These are phyloP conservation scores for Erodium moschatum DNA, from an alignment of 441 rosid genomes.

Conservation along the genomic window DNA sequence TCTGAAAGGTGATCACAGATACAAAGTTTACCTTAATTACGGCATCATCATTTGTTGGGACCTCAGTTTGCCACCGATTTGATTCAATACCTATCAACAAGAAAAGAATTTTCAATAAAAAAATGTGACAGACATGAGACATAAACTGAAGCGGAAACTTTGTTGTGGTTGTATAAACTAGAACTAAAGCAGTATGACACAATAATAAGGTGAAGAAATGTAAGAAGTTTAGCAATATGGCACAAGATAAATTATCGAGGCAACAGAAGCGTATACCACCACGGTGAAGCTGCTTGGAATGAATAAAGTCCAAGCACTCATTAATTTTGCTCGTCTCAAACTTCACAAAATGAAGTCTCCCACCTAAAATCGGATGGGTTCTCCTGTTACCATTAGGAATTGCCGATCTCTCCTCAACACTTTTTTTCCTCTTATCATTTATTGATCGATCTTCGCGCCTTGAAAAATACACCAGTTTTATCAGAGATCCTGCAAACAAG, in stretches of 20 bases:
- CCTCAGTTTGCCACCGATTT: slow-evolving; percentile 35
- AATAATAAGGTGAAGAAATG: slow-evolving; percentile 1
- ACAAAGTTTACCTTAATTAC: slow-evolving; percentile 47
- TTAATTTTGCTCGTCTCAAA: slow-evolving; percentile 86
- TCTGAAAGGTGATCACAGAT: slow-evolving; percentile 9
- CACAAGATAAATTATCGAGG: slow-evolving; percentile 13
- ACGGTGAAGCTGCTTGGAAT: slow-evolving; percentile 83
- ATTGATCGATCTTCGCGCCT: slow-evolving; percentile 66
- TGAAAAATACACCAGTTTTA: slow-evolving; percentile 91
- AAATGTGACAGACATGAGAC: slow-evolving; percentile 9
- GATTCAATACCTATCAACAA: slow-evolving; percentile 41
- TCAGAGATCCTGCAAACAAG: slow-evolving; percentile 66
- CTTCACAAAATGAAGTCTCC: slow-evolving; percentile 95
- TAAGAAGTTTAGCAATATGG: not conserved
- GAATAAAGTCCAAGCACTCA: slow-evolving; percentile 86
- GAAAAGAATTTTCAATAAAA: slow-evolving; percentile 10
- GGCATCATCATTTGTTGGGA: slow-evolving; percentile 31
- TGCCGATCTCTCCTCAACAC: slow-evolving; percentile 60
- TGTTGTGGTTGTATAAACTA: slow-evolving; percentile 8
- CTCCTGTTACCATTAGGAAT: slow-evolving; percentile 69
- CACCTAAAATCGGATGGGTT: slow-evolving; percentile 93
- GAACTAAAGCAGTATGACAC: not conserved
- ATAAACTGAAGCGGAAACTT: slow-evolving; percentile 14
- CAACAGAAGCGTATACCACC: slow-evolving; percentile 41
- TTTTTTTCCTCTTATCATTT: slow-evolving; percentile 63